Conservation (phyloP, 805 yeast genomes). For the Lachancea meyersii region DNA sequence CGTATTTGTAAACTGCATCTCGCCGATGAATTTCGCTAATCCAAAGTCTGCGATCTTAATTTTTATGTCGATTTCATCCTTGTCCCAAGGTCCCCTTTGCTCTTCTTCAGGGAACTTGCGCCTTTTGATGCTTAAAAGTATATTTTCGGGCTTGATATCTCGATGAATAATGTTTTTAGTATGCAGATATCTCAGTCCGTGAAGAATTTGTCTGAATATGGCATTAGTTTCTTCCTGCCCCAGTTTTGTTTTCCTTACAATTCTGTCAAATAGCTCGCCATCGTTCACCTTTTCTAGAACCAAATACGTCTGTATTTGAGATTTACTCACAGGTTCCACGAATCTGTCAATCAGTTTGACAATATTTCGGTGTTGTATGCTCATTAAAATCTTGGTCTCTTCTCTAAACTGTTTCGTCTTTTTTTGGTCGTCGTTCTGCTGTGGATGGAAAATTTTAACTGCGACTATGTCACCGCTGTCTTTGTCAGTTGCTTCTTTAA, state of each 20-base stretch:
- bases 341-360: constrained; percentile 58
- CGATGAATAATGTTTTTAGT: constrained; percentile 66
- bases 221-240: constrained; percentile 57
- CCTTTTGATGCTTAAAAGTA: constrained; percentile 47
- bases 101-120: constrained; percentile 29
- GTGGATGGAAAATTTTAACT: constrained; percentile 66
- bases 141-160: constrained; percentile 75
- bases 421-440: constrained; percentile 37
- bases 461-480: constrained; percentile 58
- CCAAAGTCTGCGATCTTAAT: constrained; percentile 87
- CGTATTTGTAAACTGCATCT: constrained; percentile 65
- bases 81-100: constrained; percentile 39
- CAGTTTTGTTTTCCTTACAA: constrained; percentile 56
- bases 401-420: constrained; percentile 46
- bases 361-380: constrained; percentile 63
- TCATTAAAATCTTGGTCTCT: constrained; percentile 59
- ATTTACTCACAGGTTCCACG: constrained; percentile 46
- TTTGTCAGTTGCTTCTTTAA: constrained; percentile 58
- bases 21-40: constrained; percentile 54
- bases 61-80: constrained; percentile 50
- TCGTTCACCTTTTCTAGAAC: constrained; percentile 69
- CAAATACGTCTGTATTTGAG: constrained; percentile 43
- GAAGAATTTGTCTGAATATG: constrained; percentile 56
- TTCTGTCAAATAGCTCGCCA: constrained; percentile 71
- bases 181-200: constrained; percentile 63